A percentile compares a stretch with the other conserved stretches of the same genome.
Evolutionary conservation across 768 basidiomycete species (phyloP).

Genomic region (Phanerodontia chrysosporium): DNA sequence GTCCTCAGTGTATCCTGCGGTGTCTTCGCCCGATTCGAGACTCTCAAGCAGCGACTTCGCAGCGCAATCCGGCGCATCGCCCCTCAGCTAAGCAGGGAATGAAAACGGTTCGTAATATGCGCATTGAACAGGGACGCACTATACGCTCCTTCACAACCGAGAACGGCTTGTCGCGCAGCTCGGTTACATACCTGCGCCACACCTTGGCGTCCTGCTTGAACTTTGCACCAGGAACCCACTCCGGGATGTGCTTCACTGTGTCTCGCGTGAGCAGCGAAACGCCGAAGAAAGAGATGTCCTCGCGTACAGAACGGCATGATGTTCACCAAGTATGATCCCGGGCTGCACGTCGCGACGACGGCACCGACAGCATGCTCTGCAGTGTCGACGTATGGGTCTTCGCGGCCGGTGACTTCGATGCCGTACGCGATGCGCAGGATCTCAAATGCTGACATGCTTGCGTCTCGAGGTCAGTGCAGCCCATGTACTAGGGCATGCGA

Average conservation of each 20-base stretch:
- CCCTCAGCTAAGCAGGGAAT: neutral
- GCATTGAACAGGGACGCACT: neutral
- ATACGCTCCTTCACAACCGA: slow-evolving; percentile 14
- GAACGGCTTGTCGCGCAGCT: slow-evolving; percentile 13
- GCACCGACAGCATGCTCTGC: slow-evolving; percentile 10
- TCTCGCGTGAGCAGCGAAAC: neutral
- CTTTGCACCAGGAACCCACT: slow-evolving; percentile 20
- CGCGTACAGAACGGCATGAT: slow-evolving; percentile 8
- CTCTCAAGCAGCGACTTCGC: slow-evolving; percentile 5
- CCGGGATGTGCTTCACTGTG: slow-evolving; percentile 21
- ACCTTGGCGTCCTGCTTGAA: slow-evolving; percentile 14
- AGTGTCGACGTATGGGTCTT: slow-evolving; percentile 16
- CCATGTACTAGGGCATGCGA: neutral
- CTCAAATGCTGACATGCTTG: slow-evolving; percentile 12
- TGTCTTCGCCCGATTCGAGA: neutral
- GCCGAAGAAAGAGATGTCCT: neutral
- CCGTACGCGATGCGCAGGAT: slow-evolving; percentile 16
- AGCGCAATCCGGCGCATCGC: slow-evolving; percentile 6
- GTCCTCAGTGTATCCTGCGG: slow-evolving; percentile 7
- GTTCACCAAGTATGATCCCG: slow-evolving; percentile 16
- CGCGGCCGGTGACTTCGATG: slow-evolving; percentile 9
- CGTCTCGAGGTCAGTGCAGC: neutral
- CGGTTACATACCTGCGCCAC: slow-evolving; percentile 6
- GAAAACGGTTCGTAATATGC: neutral
- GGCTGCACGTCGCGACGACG: slow-evolving; percentile 7